Conservation (phyloP, 2,329 filamentous ascomycete species). For the Colletotrichum melonis region DNA sequence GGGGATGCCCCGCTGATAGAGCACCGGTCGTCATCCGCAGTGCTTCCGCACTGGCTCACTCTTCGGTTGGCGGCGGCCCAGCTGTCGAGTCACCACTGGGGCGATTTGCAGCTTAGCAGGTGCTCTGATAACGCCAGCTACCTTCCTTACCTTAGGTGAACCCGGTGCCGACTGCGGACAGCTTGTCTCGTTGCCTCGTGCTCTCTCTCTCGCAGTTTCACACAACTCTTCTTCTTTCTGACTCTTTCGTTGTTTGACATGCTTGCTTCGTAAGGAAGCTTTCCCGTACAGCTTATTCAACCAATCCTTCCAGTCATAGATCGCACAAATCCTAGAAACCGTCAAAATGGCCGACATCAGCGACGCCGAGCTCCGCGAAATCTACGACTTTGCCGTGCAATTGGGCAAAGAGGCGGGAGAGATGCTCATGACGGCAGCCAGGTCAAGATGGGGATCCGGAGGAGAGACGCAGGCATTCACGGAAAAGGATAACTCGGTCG, state of each 20-base stretch:
- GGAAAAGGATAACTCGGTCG: conserved; percentile 81
- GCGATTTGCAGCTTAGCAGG: not conserved
- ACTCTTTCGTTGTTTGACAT: not conserved
- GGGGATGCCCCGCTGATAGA: conserved; percentile 24
- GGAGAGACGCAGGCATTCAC: conserved; percentile 51
- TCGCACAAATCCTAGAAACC: too few relatives aligned
- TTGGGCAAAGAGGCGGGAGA: conserved; percentile 77
- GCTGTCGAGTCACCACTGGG: conserved; percentile 10
- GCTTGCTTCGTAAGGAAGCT: too few relatives aligned
- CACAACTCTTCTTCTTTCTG: not conserved
- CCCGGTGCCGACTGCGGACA: conserved; percentile 6
- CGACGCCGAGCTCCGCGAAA: conserved; percentile 66
- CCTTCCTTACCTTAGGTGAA: not conserved
- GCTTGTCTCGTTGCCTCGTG: not conserved
- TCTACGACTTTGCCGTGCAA: conserved; percentile 78
- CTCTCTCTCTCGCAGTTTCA: conserved; percentile 2
- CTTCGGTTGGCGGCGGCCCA: conserved; percentile 34
- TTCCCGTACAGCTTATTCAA: not conserved
- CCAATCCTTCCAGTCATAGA: conserved; percentile 17
- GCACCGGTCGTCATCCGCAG: conserved; percentile 27
- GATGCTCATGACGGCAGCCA: conserved; percentile 74
- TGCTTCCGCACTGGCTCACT: conserved; percentile 26
- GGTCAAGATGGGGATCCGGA: conserved; percentile 59
- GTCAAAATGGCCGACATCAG: conserved; percentile 41
- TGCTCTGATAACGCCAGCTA: not conserved